Evolutionary conservation across 2,329 filamentous ascomycete genomes (phyloP).

Genomic region (Fonsecaea nubica): DNA sequence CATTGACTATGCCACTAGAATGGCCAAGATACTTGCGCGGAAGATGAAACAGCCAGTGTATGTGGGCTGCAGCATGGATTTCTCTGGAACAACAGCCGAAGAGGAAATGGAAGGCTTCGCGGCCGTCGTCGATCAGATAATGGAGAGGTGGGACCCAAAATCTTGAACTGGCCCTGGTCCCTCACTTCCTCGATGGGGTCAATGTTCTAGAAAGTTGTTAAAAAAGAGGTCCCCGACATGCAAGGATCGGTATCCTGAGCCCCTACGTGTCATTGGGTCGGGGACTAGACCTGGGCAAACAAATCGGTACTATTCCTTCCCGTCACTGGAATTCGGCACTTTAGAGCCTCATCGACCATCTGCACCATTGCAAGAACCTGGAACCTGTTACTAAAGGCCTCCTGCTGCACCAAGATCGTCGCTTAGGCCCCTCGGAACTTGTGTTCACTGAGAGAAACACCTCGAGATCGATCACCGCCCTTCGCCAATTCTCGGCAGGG

Average conservation of each 20-base stretch:
- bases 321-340: slow-evolving; percentile 13
- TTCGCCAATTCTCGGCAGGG: slow-evolving; percentile 18
- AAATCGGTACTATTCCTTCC: slow-evolving; percentile 27
- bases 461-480: slow-evolving; percentile 16
- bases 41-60: slow-evolving; percentile 79
- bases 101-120: slow-evolving; percentile 93
- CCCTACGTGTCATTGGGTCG: slow-evolving; percentile 15
- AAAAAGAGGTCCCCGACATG: slow-evolving; percentile 18
- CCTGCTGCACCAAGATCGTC: slow-evolving; percentile 14
- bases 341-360: slow-evolving; percentile 19
- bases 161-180: slow-evolving; percentile 2
- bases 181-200: background rate
- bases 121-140: slow-evolving; percentile 73
- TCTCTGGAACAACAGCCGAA: slow-evolving; percentile 80
- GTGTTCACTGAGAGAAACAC: background rate
- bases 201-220: slow-evolving; percentile 4
- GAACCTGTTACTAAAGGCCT: slow-evolving; percentile 3
- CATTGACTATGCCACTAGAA: slow-evolving; percentile 82
- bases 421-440: slow-evolving; percentile 6
- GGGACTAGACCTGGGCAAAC: slow-evolving; percentile 19
- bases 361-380: slow-evolving; percentile 16
- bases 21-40: slow-evolving; percentile 82
- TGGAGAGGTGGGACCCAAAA: slow-evolving; percentile 46
- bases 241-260: slow-evolving; percentile 17
- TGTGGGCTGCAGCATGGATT: slow-evolving; percentile 84